A percentile compares a stretch with the other conserved stretches of the same genome.
These are phyloP conservation scores for Penicillium crustosum DNA, from an alignment of 2,329 filamentous ascomycete genomes.

Conservation along the genomic window DNA sequence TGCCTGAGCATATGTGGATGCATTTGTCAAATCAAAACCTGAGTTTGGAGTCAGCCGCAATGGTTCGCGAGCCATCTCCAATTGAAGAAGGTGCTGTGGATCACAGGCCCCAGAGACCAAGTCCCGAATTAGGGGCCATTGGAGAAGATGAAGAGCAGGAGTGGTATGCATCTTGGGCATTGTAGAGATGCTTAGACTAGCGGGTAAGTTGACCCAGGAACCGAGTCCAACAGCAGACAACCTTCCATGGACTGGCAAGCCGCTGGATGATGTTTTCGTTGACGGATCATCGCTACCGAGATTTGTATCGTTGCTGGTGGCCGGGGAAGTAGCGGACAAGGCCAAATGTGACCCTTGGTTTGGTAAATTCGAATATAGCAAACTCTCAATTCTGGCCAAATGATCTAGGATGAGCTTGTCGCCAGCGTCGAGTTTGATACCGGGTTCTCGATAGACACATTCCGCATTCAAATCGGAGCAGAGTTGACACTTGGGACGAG, in stretches of 20 bases:
- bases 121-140: constrained; percentile 76
- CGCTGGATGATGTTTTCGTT: constrained; percentile 34
- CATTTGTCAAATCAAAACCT: constrained; percentile 72
- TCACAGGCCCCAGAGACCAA: constrained; percentile 75
- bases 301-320: constrained; percentile 63
- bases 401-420: constrained; percentile 83
- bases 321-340: constrained; percentile 62
- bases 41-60: constrained; percentile 59
- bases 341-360: constrained; percentile 23
- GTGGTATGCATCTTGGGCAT: constrained; percentile 86
- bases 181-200: constrained; percentile 67
- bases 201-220: constrained; percentile 62
- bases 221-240: constrained; percentile 67
- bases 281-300: constrained; percentile 58
- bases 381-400: constrained; percentile 71
- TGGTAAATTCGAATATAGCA: constrained; percentile 70
- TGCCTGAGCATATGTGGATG: constrained; percentile 70
- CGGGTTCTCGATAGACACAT: constrained; percentile 80
- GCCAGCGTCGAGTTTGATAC: constrained; percentile 82
- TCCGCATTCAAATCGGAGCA: constrained; percentile 79
- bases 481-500: constrained; percentile 78
- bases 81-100: constrained; percentile 75
- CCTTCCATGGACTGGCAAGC: constrained; percentile 16
- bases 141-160: constrained; percentile 65
- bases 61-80: constrained; percentile 78